Base-by-base conservation (phyloP, 768 basidiomycete species). In the Rhizopogon rudus region DNA sequence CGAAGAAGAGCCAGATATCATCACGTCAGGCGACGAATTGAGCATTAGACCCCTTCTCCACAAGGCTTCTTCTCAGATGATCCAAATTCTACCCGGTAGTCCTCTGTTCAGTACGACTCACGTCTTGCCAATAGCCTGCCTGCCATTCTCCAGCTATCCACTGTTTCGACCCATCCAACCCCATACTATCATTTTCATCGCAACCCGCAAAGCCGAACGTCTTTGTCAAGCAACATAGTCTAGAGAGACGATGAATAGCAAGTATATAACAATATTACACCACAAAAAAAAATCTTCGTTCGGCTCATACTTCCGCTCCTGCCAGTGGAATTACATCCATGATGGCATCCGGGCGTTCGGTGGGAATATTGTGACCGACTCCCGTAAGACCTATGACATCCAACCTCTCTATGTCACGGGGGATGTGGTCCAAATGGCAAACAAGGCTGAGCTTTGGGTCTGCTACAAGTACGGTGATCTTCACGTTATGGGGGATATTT, bases 71-170 rank as follows among this genome's bases (percentile, higher is more conserved):
- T 25, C 25, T 25, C 4, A 25, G 74, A 77, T 44, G 79, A 81
- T 40, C 61, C 75, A 3, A 73, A 76, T 6, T 79, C 84, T 39
- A 67, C 86, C 25, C 25, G 25, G 25, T 25, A 3, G 25, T 25
- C 25, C 25, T 86, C 84, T 4, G 77, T 83, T 39, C 81, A 82
- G 60, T 82, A 80, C 3, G 82, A 87, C 60, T 63, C 74, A 2
- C 73, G 89, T 20, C 67, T 88, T 28, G 79, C 76, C 25, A 87
- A 84, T 56, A 87, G 86, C 10, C 71, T 91, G 22, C 88, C 86
- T 3, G 66, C 67, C n/a, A 78, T 83, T 40, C 80, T 72, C 16
- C 75, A 68, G 62, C 48, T 33, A 5, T 71, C 67, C 10, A 73
- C 77, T 17, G 69, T 67, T 12, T 69, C 60, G 39, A 61, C 51